A percentile compares a stretch with the other conserved stretches of the same genome.
Conservation (phyloP, 495 filamentous ascomycete species). For the Talaromyces ruber region DNA sequence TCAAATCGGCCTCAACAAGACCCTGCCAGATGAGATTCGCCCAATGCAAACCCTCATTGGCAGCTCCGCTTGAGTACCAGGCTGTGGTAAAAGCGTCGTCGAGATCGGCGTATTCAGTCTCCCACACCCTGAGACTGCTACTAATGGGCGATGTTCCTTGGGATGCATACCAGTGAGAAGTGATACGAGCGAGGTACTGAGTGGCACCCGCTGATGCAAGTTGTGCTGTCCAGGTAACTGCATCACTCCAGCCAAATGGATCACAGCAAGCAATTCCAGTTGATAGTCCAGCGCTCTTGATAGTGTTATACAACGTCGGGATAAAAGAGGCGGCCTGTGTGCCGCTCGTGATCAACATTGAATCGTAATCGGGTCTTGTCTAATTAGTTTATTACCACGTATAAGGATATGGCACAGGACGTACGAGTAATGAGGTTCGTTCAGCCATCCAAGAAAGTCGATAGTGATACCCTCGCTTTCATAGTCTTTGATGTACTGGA, state of each 20-base stretch:
- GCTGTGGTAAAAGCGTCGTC: constrained; percentile 34
- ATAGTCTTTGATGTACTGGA: constrained; percentile 44
- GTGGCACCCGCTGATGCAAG: constrained; percentile 33
- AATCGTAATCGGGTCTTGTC: constrained; percentile 23
- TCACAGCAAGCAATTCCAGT: constrained; percentile 43
- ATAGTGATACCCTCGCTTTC: constrained; percentile 37
- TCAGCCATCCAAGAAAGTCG: constrained; percentile 45
- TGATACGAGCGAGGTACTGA: constrained; percentile 30
- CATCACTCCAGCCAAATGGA: constrained; percentile 37
- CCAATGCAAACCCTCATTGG: constrained; percentile 47
- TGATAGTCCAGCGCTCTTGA: constrained; percentile 24
- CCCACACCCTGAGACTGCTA: constrained; percentile 35
- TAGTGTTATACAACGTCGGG: constrained; percentile 28
- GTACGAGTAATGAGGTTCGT: constrained; percentile 41
- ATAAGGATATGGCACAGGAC: neutral
- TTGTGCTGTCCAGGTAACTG: constrained; percentile 26
- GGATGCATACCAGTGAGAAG: constrained; percentile 39
- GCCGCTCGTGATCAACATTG: constrained; percentile 34
- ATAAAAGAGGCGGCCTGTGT: constrained; percentile 44
- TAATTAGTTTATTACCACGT: neutral
- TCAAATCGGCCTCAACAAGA: constrained; percentile 32
- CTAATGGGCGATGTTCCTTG: constrained; percentile 25
- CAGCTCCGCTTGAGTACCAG: constrained; percentile 38
- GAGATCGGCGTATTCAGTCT: constrained; percentile 44
- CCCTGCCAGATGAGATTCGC: constrained; percentile 41